These are phyloP conservation scores for Debaryomyces subglobosus DNA, from an alignment of 1,139 yeast genomes.

Conservation along the genomic window DNA sequence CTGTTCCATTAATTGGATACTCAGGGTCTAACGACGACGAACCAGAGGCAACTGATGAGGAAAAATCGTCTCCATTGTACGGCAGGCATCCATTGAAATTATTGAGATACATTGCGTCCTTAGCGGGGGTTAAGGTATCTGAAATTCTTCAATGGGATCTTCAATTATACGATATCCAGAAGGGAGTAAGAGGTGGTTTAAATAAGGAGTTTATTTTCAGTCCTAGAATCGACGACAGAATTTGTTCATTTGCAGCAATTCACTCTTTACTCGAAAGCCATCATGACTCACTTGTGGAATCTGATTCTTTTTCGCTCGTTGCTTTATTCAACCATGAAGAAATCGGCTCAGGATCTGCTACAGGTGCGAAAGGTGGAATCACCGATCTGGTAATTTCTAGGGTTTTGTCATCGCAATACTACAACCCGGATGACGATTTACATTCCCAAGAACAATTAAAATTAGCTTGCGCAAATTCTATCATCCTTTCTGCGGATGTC, in stretches of 20 bases:
- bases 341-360: slow-evolving; percentile 61
- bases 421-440: slow-evolving; percentile 11
- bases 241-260: slow-evolving; percentile 65
- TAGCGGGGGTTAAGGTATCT: slow-evolving; percentile 50
- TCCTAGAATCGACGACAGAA: slow-evolving; percentile 68
- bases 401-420: slow-evolving; percentile 31
- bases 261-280: slow-evolving; percentile 50
- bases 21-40: slow-evolving; percentile 26
- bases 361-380: slow-evolving; percentile 61
- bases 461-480: slow-evolving; percentile 54
- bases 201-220: slow-evolving; percentile 63
- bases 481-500: slow-evolving; percentile 68
- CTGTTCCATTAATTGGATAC: slow-evolving; percentile 64
- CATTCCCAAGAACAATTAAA: slow-evolving; percentile 21
- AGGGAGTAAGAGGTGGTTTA: slow-evolving; percentile 63
- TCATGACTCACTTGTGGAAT: slow-evolving; percentile 21
- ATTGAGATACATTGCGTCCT: slow-evolving; percentile 56
- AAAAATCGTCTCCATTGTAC: slow-evolving; percentile 59
- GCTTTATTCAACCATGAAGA: slow-evolving; percentile 65
- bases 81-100: slow-evolving; percentile 61
- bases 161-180: slow-evolving; percentile 66
- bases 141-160: slow-evolving; percentile 61
- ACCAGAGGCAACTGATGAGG: slow-evolving; percentile 57
- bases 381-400: slow-evolving; percentile 40
- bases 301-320: slow-evolving; percentile 49